Evolutionary conservation across 768 basidiomycete genomes (phyloP), one percentile per base, ranked within the genome.

Genomic region (Pholiota conissans): DNA sequence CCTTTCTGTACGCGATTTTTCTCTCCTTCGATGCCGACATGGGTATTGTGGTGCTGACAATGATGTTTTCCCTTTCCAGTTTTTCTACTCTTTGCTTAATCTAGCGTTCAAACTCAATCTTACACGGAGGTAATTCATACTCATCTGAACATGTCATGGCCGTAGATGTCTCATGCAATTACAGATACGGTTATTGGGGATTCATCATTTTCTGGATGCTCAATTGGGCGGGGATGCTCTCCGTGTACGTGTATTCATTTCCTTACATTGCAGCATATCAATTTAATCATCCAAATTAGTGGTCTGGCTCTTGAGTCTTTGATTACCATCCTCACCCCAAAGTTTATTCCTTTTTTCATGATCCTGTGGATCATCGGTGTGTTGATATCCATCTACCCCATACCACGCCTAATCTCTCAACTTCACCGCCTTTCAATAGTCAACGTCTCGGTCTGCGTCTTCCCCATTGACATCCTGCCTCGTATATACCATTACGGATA

Each of bases 161-260:
- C n/a, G n/a, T 29, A 11, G 13, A 24, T 7, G 29, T 2, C n/a
- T 37, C 32, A 3, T 20, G 3, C 30, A 32, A 26, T 16, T 29
- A n/a, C 34, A 77, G 82, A 58, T 86, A 81, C 57, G 83, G 82
- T 18, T 62, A 63, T 49, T 68, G 64, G 0, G 88, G 87, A 0
- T 86, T 89, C 63, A 64, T 88, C 46, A 70, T 89, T 29, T 86
- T 85, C 62, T 90, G 89, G 88, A 86, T 88, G 84, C 72, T 88
- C 60, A 83, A 83, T 60, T 89, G 79, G 77, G 51, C 78, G 52
- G 82, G 77, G 26, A 89, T 89, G 87, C 66, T 79, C 22, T 76
- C 86, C 0, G 74, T 86, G 84, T 80, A 70, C 34, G 81, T 73
- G 26, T 45, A 30, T n/a, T n/a, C 28, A 27, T 11, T 45, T n/a